These are phyloP conservation scores for Crithidia brevicula DNA, from an alignment of 208 protist species.

Conservation along the genomic window DNA sequence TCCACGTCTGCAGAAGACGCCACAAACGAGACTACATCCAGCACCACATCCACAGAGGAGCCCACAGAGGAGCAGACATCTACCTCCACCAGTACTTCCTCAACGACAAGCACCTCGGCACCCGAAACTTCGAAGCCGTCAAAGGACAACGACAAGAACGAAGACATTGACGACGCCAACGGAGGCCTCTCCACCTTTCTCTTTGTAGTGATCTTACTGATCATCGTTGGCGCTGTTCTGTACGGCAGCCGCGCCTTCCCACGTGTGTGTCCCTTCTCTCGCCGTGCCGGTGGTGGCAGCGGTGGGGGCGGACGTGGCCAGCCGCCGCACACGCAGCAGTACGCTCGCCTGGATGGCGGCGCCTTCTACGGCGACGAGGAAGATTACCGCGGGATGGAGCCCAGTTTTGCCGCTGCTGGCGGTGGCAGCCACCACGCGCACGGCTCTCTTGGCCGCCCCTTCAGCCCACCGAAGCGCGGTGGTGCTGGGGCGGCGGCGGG, in stretches of 20 bases:
- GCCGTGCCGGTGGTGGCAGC: background rate
- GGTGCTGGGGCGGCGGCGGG: background rate
- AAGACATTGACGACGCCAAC: background rate
- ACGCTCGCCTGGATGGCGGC: constrained; percentile 4
- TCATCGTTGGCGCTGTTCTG: constrained; percentile 5
- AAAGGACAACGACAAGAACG: too few species aligned
- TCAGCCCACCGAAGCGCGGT: background rate
- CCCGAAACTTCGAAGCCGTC: too few species aligned
- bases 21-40: too few species aligned
- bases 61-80: too few species aligned
- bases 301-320: background rate
- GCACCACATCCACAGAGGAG: too few species aligned
- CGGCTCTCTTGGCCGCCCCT: background rate
- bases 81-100: too few species aligned
- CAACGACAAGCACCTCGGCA: too few species aligned
- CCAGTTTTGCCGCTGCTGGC: background rate
- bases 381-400: constrained; percentile 4
- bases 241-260: constrained; percentile 9
- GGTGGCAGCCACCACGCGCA: background rate
- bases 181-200: background rate
- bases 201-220: constrained; percentile 2
- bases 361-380: constrained; percentile 13
- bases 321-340: constrained; percentile 7
- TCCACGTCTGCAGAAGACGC: too few species aligned
- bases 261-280: constrained; percentile 3